Evolutionary conservation across 106 monocot genomes (phyloP).

Genomic region (Posidonia australis): DNA sequence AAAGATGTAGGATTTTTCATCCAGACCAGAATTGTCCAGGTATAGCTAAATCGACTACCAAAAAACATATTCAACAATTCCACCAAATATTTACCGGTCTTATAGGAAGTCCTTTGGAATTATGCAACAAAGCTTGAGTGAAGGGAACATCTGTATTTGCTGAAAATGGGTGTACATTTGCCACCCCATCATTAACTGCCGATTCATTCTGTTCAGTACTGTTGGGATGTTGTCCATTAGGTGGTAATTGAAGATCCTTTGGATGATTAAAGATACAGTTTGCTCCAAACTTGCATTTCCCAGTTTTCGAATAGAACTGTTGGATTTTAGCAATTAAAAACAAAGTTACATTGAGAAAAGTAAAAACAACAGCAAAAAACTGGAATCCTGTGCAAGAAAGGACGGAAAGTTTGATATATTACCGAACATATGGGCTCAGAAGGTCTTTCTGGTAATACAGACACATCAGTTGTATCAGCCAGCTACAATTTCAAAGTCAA

Average conservation of each 20-base stretch:
- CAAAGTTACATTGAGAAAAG: not conserved
- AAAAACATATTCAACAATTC: too few species aligned
- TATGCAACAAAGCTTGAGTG: conserved; percentile 59
- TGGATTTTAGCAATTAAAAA: not conserved
- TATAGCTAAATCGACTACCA: too few species aligned
- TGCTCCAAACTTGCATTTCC: conserved; percentile 76
- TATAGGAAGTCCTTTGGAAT: conserved; percentile 88
- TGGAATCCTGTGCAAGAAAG: not conserved
- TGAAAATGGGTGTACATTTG: conserved; percentile 7
- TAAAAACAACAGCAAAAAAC: not conserved
- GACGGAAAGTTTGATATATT: conserved; percentile 4
- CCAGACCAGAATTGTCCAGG: too few species aligned
- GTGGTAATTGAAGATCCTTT: conserved; percentile 54
- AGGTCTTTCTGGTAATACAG: conserved; percentile 65
- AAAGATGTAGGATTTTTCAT: too few species aligned
- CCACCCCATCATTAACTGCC: conserved; percentile 6
- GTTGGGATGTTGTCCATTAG: conserved; percentile 15
- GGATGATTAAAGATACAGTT: conserved; percentile 90
- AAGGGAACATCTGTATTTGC: conserved; percentile 18
- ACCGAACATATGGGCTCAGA: conserved; percentile 69
- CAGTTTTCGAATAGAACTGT: conserved; percentile 83
- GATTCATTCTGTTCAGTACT: conserved; percentile 8
- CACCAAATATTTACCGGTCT: conserved; percentile 38
- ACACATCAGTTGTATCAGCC: conserved; percentile 15
- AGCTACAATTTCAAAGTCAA: conserved; percentile 20